These are phyloP conservation scores for Fraxinus nigra DNA, from an alignment of 305 asterid species.

Conservation along the genomic window DNA sequence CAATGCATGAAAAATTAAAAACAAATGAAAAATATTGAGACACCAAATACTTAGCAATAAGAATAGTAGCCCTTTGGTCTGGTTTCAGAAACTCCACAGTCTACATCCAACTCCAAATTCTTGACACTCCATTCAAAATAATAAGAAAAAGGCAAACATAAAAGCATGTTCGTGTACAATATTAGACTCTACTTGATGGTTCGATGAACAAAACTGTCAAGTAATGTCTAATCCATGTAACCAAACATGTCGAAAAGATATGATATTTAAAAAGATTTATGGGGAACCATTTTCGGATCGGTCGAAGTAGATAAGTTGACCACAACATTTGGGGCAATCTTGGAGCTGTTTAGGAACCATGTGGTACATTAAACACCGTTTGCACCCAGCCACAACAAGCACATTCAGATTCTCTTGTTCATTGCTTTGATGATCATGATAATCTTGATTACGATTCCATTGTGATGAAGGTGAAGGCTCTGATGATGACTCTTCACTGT, in stretches of 20 bases:
- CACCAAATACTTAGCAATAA: not conserved
- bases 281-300: slow-evolving; percentile 29
- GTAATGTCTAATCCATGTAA: not conserved
- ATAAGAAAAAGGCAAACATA: not conserved
- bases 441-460: not conserved
- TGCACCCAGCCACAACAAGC: slow-evolving; percentile 51
- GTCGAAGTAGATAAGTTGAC: slow-evolving; percentile 53
- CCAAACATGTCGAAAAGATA: not conserved
- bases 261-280: not conserved
- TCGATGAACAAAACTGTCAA: not conserved
- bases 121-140: not conserved
- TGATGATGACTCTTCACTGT: slow-evolving; percentile 39
- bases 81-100: not conserved
- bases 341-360: slow-evolving; percentile 45
- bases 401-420: slow-evolving; percentile 21
- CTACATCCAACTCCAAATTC: slow-evolving; percentile 2
- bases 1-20: not conserved
- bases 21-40: not conserved
- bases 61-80: not conserved
- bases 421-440: not conserved
- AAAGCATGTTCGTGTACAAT: not conserved
- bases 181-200: not conserved
- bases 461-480: slow-evolving; percentile 32
- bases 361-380: slow-evolving; percentile 46
- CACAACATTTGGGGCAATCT: slow-evolving; percentile 47